Base-by-base conservation (phyloP, 2,329 filamentous ascomycete species). In the Fusarium dlaminii region DNA sequence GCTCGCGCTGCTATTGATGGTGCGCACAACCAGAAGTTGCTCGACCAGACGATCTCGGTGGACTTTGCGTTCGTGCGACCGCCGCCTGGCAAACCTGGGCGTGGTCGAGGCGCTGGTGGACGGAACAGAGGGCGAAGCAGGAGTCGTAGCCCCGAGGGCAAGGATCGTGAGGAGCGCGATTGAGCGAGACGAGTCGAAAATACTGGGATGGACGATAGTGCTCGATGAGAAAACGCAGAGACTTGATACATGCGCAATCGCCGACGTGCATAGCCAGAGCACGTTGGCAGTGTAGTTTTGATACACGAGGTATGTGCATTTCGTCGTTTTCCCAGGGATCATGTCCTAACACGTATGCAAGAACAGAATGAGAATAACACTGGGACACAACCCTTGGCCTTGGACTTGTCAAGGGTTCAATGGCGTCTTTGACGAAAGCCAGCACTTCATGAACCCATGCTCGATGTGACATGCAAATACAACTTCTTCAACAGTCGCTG, bases 1-100 rank as follows among this genome's bases (percentile, higher is more conserved):
- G 94, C 94, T 20, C 90, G 92, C 73, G 92, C 92, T n/a, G 94
- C 94, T 49, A 94, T 96, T 79, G 91, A 94, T 81, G 92, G 91
- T 77, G 92, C 92, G n/a, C 89, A 96, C 82, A 87, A 90, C 72
- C 90, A 91, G 46, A 93, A 95, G 82, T 85, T 96, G 63, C 88
- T 96, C 49, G 94, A 96, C 77, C 93, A 96, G 86, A 94, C 92
- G 13, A 88, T 96, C 73, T 85, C 89, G 67, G 93, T 96, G 69
- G 94, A 96, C 84, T 96, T 95, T 83, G 94, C 93, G 3, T 96
- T 96, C 80, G 94, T 96, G 67, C 87, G 94, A 55, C 94, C 94
- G 65, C 93, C 93, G 22, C 92, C 91, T 24, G 88, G 86, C 63
- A 83, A 84, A 56, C 82, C 81, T 7, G 83, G 82, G 3, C 79